Base-by-base conservation (phyloP, 352 stramenopile genomes). In the Proteromonas lacertae region DNA sequence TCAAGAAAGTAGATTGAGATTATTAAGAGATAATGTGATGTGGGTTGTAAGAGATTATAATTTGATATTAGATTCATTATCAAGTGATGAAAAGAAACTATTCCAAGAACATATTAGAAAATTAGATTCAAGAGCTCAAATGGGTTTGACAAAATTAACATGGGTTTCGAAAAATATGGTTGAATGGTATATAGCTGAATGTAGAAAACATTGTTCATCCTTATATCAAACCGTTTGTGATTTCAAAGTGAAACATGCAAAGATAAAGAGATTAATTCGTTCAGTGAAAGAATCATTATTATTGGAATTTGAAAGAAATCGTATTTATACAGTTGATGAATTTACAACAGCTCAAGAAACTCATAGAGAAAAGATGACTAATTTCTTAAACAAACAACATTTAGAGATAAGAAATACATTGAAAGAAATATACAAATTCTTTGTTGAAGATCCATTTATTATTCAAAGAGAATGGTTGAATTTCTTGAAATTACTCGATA, bases 21-120 rank as follows among this genome's bases (percentile, higher is more conserved):
- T 83, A 14, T 51, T 84, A 25, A 55, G 71, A 10, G 76, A 92
- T 39, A 66, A 88, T 30, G 73, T 92, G 2, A 83, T 88, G 68
- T 59, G 82, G 0, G 68, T 92, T 16, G 73, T 92, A 7, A 62
- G 71, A 1, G 74, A 84, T 30, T 92, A 91, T 51, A 92, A 92
- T 46, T 60, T 64, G 14, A 88, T 91, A 35, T 51, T 91, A 16
- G 42, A 77, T n/a, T 66, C 87, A 19, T 42, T 91, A 10, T 66
- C 57, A 4, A 62, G 61, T 0, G 81, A 73, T 0, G 74, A 91
- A 48, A 60, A 71, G 18, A 54, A 68, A 4, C 41, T 92, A 2
- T 92, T 92, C 51, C 59, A 82, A 44, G 71, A 90, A 41, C 81
- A 86, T 36, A 83, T 91, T 31, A 69, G 72, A 8, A 70, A 76